Evolutionary conservation across 805 yeast species (phyloP).

Genomic region (Ascoidea rubescens): DNA sequence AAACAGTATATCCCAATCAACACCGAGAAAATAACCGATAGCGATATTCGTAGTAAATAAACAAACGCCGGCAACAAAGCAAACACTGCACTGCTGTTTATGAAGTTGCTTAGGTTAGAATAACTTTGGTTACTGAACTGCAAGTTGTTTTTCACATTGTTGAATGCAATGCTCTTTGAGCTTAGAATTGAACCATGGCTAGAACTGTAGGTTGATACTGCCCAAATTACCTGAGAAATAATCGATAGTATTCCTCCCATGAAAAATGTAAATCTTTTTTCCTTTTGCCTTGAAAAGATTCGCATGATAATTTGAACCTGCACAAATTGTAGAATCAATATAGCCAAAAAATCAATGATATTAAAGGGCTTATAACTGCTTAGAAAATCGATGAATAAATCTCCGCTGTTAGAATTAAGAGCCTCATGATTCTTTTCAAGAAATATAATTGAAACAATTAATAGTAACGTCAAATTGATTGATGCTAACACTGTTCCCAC

Average conservation of each 20-base stretch:
- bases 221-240: conserved; percentile 57
- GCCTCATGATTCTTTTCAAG: conserved; percentile 25
- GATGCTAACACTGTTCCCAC: conserved; percentile 39
- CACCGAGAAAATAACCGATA: conserved; percentile 55
- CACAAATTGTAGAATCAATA: conserved; percentile 43
- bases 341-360: conserved; percentile 43
- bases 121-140: no score
- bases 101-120: conserved; percentile 1
- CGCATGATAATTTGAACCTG: conserved; percentile 65
- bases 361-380: conserved; percentile 28
- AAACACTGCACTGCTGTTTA: conserved; percentile 22
- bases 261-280: conserved; percentile 46
- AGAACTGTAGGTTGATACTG: conserved; percentile 36
- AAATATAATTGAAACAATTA: conserved; percentile 30
- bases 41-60: conserved; percentile 58
- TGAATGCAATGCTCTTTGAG: conserved; percentile 12
- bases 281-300: conserved; percentile 51
- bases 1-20: conserved; percentile 42
- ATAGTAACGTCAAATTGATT: conserved; percentile 36
- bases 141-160: no score
- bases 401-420: conserved; percentile 26
- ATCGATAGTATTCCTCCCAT: conserved; percentile 41
- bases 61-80: conserved; percentile 61
- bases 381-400: conserved; percentile 30
- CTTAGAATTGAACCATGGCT: conserved; percentile 9